Percentiles rank a stretch among this genome's conserved stretches.
Evolutionary conservation across 257 asterid genomes (phyloP).

Genomic region (Primulina eburnea): DNA sequence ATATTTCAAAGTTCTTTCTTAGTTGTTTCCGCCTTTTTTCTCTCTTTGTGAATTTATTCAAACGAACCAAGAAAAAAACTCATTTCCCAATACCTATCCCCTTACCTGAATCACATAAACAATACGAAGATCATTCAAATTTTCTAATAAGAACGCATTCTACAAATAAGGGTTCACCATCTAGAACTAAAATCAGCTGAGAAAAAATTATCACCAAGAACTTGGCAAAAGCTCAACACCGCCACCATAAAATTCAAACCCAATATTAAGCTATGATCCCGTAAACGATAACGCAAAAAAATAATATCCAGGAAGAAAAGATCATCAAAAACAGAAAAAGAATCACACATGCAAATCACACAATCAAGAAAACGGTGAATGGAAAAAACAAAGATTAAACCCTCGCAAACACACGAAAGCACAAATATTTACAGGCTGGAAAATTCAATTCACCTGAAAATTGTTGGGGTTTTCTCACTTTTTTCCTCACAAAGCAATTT

Average conservation of each 20-base stretch:
- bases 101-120: neutral
- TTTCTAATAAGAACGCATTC: neutral
- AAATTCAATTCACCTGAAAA: constrained; percentile 25
- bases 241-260: neutral
- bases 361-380: constrained; percentile 18
- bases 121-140: constrained; percentile 5
- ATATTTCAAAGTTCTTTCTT: neutral
- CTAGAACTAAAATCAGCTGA: neutral
- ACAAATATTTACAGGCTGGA: neutral
- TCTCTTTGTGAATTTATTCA: neutral
- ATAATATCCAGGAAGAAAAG: neutral
- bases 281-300: neutral
- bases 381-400: constrained; percentile 13
- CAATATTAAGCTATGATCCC: constrained; percentile 24
- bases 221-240: constrained; percentile 9
- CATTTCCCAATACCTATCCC: constrained; percentile 7
- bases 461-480: constrained; percentile 5
- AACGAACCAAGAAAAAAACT: neutral
- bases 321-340: constrained; percentile 6
- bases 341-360: constrained; percentile 24
- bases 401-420: constrained; percentile 1
- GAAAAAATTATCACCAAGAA: neutral
- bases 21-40: neutral
- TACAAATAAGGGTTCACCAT: neutral
- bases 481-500: neutral